Evolutionary conservation across 768 basidiomycete species (phyloP), one percentile per base, ranked within the genome.

Genomic region (Hemileccinum rubropunctum): DNA sequence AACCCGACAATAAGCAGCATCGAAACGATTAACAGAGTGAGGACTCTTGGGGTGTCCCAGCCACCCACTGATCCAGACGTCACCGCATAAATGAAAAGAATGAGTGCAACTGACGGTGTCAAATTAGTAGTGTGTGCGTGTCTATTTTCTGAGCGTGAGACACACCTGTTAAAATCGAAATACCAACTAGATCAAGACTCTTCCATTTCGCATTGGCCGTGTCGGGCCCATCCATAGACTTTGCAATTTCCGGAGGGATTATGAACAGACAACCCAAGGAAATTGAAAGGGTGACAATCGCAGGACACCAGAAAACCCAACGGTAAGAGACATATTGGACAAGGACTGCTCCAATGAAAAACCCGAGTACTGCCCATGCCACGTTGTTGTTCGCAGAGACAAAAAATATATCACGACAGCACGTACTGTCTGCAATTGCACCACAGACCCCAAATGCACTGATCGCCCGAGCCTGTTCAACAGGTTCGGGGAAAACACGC

Each of bases 221-320:
- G 23, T 57, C 33, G n/a, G n/a, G n/a, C n/a, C n/a, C n/a, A 20
- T 48, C 30, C 33, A 32, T 26, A 39, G 54, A 7, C 27, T 47
- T 42, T 15, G 35, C 28, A 3, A 53, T 20, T 21, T 60, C 60
- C 21, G 56, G 28, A 0, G 76, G 75, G 6, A 76, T 65, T 42
- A 73, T 47, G 32, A 73, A 55, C 14, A 68, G n/a, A 40, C 68
- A 62, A 2, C 58, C 46, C 12, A 69, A 13, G 32, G 71, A 61
- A 10, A 74, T 62, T 12, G 67, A 57, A 6, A 69, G 44, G 30
- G 69, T 59, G 32, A 79, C 47, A 33, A 78, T 70, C 3, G 75
- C 70, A 28, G 71, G 63, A 50, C 76, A 70, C 60, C 74, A 79
- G 59, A 82, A 81, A 17, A 80, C 68, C 79, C 79, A 79, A 26